Percentiles rank a stretch among this genome's conserved stretches.
Evolutionary conservation across 345 rosid species (phyloP).

Genomic region (Aquilaria yunnanensis): DNA sequence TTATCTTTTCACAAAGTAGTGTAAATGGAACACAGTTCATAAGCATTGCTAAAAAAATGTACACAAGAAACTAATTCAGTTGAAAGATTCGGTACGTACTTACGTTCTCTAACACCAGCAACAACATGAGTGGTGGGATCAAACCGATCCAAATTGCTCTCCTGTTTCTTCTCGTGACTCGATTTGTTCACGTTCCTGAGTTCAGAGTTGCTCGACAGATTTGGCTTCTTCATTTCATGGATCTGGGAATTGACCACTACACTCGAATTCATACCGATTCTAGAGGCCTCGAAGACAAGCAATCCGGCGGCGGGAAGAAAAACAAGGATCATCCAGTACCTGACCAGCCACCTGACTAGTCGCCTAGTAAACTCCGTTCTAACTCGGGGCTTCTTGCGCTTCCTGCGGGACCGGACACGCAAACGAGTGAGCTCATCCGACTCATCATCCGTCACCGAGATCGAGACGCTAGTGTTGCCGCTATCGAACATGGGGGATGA

Average conservation of each 20-base stretch:
- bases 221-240: slow-evolving; percentile 4
- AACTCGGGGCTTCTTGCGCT: slow-evolving; percentile 62
- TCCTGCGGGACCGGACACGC: slow-evolving; percentile 61
- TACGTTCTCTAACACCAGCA: slow-evolving; percentile 44
- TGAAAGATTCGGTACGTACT: slow-evolving; percentile 11
- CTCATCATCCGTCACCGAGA: slow-evolving; percentile 75
- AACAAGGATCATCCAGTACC: slow-evolving; percentile 55
- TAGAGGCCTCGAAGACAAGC: slow-evolving; percentile 57
- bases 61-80: too few species aligned
- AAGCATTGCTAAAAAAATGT: too few species aligned
- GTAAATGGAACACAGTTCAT: too few species aligned
- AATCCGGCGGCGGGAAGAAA: slow-evolving; percentile 46
- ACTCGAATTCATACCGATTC: slow-evolving; percentile 38
- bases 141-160: slow-evolving; percentile 44
- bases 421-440: slow-evolving; percentile 49
- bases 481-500: not conserved
- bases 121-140: slow-evolving; percentile 44
- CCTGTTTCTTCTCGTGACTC: slow-evolving; percentile 19
- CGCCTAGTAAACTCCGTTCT: slow-evolving; percentile 39
- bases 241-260: slow-evolving; percentile 11
- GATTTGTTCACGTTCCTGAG: slow-evolving; percentile 4
- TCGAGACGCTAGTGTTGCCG: slow-evolving; percentile 43
- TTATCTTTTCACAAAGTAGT: too few species aligned
- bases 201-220: not conserved
- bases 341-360: slow-evolving; percentile 40